Base-by-base conservation (phyloP, 2,329 filamentous ascomycete species). In the Neocucurbitaria cava region DNA sequence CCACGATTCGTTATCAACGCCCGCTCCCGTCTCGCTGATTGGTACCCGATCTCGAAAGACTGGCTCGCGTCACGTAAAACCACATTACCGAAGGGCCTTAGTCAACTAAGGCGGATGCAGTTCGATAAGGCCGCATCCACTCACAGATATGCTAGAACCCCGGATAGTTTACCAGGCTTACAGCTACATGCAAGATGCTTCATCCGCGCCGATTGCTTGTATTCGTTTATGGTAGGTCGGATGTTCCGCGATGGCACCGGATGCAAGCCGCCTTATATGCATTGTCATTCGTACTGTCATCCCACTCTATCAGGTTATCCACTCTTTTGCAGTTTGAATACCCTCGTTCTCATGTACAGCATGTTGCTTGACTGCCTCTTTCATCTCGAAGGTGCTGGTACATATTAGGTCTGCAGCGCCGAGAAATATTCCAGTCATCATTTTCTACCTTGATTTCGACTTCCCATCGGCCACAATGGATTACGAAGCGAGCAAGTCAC, bases 21-120 rank as follows among this genome's bases (percentile, higher is more conserved):
- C 44, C 45, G 48, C 44, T 46, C 51, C 46, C 44, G 50, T 49
- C 45, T 51, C 53, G 49, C 40, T 47, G 21, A 56, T 54, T 46
- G 33, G 51, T 46, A 30, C 11, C 45, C 47, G 39, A 65, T 35
- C 67, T 65, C 20, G 46, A 28, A 39, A 26, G 20, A 49, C 46
- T 40, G 26, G 40, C 55, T 58, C 51, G 30, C 47, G 48, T 61
- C 55, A 64, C 61, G 59, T 68, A 64, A 63, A 58, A 61, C 59
- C 24, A 26, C 24, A 26, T 74, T 71, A 76, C 66, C 58, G 62
- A 70, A 66, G 45, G 52, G 46, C 56, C 65, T 74, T 74, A 74
- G 72, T 74, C 70, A 75, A 68, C 44, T 39, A 24, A 46, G 30
- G 41, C 17, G 31, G 46, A 66, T 63, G 68, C 68, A 66, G 30